Conservation (phyloP, 108 stramenopile species). For the Skeletonema costatum region DNA sequence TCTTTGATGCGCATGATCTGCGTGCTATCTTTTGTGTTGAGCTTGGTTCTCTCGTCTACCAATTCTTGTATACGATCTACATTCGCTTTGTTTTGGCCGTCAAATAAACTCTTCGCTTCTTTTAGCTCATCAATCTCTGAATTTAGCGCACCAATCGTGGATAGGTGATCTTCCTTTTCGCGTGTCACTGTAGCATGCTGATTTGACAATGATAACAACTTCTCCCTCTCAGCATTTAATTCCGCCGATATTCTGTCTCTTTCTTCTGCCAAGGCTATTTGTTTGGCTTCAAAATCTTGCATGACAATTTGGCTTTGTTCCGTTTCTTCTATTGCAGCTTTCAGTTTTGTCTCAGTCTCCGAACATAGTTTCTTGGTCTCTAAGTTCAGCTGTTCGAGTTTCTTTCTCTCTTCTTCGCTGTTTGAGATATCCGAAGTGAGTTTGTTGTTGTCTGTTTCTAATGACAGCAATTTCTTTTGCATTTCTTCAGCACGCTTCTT, state of each 20-base stretch:
- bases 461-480: slow-evolving; percentile 1
- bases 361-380: slow-evolving; percentile 4
- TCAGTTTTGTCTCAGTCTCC: slow-evolving; percentile 2
- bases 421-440: not conserved
- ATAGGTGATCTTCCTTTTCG: not conserved
- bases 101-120: not conserved
- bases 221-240: not conserved
- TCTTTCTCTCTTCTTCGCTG: slow-evolving; percentile 5
- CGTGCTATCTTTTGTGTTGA: not conserved
- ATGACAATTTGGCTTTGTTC: not conserved
- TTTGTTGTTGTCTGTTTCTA: not conserved
- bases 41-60: not conserved
- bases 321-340: not conserved
- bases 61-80: not conserved
- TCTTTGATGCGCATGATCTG: not conserved
- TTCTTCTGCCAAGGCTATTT: not conserved
- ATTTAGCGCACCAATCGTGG: slow-evolving; percentile 1
- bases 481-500: not conserved
- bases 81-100: not conserved
- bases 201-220: not conserved
- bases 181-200: not conserved
- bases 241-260: not conserved
- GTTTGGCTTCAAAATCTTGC: slow-evolving; percentile 4
- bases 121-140: slow-evolving; percentile 14
- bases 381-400: not conserved